Conservation (phyloP, 2,329 filamentous ascomycete genomes). For the Colletotrichum cordylinicola region DNA sequence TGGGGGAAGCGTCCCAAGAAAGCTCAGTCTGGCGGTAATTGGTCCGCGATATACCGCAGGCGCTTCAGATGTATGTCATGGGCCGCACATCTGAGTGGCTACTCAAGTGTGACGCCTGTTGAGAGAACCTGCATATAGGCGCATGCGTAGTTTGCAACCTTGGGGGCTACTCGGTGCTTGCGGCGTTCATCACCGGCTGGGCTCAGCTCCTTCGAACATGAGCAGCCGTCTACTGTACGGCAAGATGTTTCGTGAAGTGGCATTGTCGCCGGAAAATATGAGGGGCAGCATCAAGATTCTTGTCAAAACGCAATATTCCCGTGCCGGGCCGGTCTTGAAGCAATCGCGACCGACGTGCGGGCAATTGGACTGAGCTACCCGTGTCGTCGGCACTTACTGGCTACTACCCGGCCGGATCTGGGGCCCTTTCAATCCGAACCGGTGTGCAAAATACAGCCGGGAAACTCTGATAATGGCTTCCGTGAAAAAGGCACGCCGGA, state of each 20-base stretch:
- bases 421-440: background rate
- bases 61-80: background rate
- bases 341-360: background rate
- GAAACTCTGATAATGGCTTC: background rate
- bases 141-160: constrained; percentile 14
- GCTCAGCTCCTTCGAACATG: background rate
- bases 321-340: background rate
- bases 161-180: background rate
- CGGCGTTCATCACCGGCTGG: background rate
- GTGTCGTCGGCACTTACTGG: background rate
- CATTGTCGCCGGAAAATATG: background rate
- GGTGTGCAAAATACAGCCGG: background rate
- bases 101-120: background rate
- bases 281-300: background rate
- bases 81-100: constrained; percentile 2
- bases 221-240: background rate
- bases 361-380: background rate
- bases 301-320: background rate
- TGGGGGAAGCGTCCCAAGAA: background rate
- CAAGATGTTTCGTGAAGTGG: background rate
- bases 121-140: constrained; percentile 16
- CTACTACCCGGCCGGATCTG: background rate
- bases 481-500: background rate
- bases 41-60: background rate
- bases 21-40: background rate